Conservation (phyloP, 2,329 filamentous ascomycete genomes). For the Hypoxylon sp. region DNA sequence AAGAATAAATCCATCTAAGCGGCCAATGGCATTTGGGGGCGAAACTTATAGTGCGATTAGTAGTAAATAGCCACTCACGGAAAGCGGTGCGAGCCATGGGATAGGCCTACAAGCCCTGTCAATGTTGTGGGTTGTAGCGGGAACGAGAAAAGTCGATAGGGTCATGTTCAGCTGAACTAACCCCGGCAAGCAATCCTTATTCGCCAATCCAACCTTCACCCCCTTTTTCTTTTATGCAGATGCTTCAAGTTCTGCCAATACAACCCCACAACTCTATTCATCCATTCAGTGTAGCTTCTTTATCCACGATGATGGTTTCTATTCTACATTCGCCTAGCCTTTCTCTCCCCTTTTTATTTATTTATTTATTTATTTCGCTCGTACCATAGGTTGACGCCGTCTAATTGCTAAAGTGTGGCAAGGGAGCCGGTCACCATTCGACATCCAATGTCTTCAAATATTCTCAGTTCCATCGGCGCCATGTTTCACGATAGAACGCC, state of each 20-base stretch:
- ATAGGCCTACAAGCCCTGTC: constrained; percentile 13
- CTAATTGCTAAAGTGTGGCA: constrained; percentile 20
- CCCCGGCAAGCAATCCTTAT: constrained; percentile 14
- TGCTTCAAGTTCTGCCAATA: constrained; percentile 23
- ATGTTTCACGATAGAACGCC: constrained; percentile 22
- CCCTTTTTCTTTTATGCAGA: constrained; percentile 17
- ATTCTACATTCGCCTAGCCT: constrained; percentile 19
- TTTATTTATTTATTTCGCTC: constrained; percentile 2
- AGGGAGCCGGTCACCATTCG: neutral
- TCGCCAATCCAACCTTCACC: constrained; percentile 35
- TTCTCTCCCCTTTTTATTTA: neutral
- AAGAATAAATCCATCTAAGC: constrained; percentile 1
- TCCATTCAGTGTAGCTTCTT: constrained; percentile 21
- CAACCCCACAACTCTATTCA: constrained; percentile 41
- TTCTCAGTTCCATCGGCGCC: constrained; percentile 15
- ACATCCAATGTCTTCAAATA: constrained; percentile 3
- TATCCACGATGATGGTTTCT: constrained; percentile 9
- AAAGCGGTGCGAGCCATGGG: constrained; percentile 3
- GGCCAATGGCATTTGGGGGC: constrained; percentile 29
- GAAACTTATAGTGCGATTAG: constrained; percentile 20
- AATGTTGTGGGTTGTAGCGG: constrained; percentile 26
- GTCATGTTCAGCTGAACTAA: constrained; percentile 35
- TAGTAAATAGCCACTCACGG: constrained; percentile 10
- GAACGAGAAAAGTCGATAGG: constrained; percentile 29
- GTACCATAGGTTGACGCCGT: constrained; percentile 13